Percentiles rank a stretch among this genome's conserved stretches.
Evolutionary conservation across 2,329 filamentous ascomycete species (phyloP).

Genomic region (Neospermospora avenae): DNA sequence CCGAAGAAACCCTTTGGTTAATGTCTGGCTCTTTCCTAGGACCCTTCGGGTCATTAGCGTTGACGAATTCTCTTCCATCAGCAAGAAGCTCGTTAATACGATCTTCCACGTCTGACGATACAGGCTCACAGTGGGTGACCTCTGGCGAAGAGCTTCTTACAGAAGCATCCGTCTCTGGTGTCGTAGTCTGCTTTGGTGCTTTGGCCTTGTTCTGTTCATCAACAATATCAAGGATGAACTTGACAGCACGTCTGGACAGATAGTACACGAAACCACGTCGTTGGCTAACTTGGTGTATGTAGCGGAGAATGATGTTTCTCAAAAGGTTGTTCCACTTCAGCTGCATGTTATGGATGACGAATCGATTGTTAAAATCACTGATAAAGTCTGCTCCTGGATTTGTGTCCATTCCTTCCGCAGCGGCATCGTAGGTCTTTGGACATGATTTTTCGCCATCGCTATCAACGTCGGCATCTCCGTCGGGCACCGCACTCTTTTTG

Average conservation of each 20-base stretch:
- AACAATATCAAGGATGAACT: slow-evolving; percentile 96
- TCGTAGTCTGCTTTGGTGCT: slow-evolving; percentile 31
- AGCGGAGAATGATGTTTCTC: slow-evolving; percentile 92
- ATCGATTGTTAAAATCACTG: slow-evolving; percentile 96
- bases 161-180: slow-evolving; percentile 30
- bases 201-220: slow-evolving; percentile 77
- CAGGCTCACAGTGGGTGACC: slow-evolving; percentile 27
- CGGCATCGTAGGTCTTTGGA: slow-evolving; percentile 38
- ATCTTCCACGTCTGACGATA: slow-evolving; percentile 68
- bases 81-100: slow-evolving; percentile 81
- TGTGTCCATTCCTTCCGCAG: slow-evolving; percentile 57
- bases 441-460: slow-evolving; percentile 33
- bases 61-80: slow-evolving; percentile 80
- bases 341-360: slow-evolving; percentile 96
- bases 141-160: slow-evolving; percentile 24
- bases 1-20: slow-evolving; percentile 44
- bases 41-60: slow-evolving; percentile 52
- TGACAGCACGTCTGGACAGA: slow-evolving; percentile 89
- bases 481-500: slow-evolving; percentile 26
- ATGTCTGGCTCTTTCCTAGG: slow-evolving; percentile 3
- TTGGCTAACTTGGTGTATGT: slow-evolving; percentile 96
- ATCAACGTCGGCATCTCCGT: slow-evolving; percentile 38
- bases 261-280: slow-evolving; percentile 96
- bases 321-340: slow-evolving; percentile 98
- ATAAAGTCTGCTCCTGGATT: slow-evolving; percentile 76